Conservation (phyloP, 805 yeast genomes). For the Cyberlindnera xylosilytica region DNA sequence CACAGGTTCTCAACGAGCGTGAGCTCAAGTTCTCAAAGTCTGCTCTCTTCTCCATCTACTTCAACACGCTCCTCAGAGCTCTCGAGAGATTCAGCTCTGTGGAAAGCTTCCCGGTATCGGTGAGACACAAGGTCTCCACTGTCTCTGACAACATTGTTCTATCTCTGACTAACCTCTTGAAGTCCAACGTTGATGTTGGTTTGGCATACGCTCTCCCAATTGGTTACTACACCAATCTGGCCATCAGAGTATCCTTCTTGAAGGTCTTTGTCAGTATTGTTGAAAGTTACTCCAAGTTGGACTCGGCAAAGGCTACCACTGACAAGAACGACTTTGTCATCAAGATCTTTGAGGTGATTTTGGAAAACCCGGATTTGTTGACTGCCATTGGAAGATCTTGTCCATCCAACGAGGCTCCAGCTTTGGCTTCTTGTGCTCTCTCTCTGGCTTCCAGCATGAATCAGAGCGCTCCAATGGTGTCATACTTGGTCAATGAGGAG, state of each 20-base stretch:
- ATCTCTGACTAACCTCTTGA: constrained; percentile 65
- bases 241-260: constrained; percentile 68
- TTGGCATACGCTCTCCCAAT: constrained; percentile 71
- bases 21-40: constrained; percentile 54
- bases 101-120: constrained; percentile 34
- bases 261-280: constrained; percentile 73
- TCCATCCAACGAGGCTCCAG: constrained; percentile 66
- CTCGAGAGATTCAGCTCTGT: constrained; percentile 35
- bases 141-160: constrained; percentile 62
- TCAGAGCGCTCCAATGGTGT: constrained; percentile 45
- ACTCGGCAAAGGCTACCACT: constrained; percentile 25
- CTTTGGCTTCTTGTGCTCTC: constrained; percentile 62
- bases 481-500: constrained; percentile 57
- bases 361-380: constrained; percentile 41
- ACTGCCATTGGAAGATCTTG: constrained; percentile 58
- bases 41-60: constrained; percentile 66
- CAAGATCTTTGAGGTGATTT: constrained; percentile 28
- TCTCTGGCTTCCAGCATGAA: constrained; percentile 48
- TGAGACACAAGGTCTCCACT: constrained; percentile 50
- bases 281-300: constrained; percentile 27
- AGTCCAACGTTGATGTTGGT: constrained; percentile 75
- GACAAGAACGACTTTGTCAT: constrained; percentile 27
- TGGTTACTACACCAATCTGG: constrained; percentile 66
- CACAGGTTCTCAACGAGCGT: constrained; percentile 49
- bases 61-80: constrained; percentile 52